Conservation (phyloP, 83 land plant genomes). For the Picea abies region DNA sequence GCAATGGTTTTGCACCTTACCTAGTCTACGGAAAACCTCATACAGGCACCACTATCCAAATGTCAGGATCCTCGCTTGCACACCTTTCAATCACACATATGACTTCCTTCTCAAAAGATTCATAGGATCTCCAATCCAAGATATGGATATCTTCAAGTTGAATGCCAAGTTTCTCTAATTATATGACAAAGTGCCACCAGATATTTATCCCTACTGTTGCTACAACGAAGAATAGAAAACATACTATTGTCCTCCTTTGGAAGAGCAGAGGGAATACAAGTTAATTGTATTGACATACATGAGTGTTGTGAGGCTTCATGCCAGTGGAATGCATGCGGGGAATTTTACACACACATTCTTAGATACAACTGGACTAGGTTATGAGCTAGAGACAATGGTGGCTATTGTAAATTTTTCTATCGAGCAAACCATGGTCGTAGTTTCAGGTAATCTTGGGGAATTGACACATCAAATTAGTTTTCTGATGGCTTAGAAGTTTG, state of each 20-base stretch:
- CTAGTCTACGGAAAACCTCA: conserved; percentile 90
- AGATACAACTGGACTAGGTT: conserved; percentile 91
- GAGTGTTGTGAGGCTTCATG: conserved; percentile 34
- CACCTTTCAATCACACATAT: too few species aligned
- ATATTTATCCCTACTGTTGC: conserved; percentile 47
- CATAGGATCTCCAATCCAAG: conserved; percentile 27
- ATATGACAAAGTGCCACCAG: conserved; percentile 52
- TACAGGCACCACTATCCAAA: conserved; percentile 78
- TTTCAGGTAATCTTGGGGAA: conserved; percentile 64
- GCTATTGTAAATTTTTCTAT: conserved; percentile 53
- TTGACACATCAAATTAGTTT: conserved; percentile 48
- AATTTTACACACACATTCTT: conserved; percentile 68
- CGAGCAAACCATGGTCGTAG: conserved; percentile 67
- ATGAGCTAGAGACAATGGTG: conserved; percentile 85
- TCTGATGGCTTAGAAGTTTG: conserved; percentile 56
- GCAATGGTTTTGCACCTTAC: conserved; percentile 82
- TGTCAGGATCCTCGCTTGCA: conserved; percentile 5
- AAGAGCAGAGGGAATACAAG: conserved; percentile 45
- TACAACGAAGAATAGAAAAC: conserved; percentile 36
- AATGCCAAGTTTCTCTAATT: conserved; percentile 67
- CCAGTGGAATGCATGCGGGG: conserved; percentile 48
- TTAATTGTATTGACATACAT: conserved; percentile 76
- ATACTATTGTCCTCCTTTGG: conserved; percentile 57
- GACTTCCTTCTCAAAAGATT: conserved; percentile 69
- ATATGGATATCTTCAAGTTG: conserved; percentile 64